phyloP scores from a whole-genome alignment of 2,329 filamentous ascomycete species.

The Aspergillus aculeatus region DNA sequence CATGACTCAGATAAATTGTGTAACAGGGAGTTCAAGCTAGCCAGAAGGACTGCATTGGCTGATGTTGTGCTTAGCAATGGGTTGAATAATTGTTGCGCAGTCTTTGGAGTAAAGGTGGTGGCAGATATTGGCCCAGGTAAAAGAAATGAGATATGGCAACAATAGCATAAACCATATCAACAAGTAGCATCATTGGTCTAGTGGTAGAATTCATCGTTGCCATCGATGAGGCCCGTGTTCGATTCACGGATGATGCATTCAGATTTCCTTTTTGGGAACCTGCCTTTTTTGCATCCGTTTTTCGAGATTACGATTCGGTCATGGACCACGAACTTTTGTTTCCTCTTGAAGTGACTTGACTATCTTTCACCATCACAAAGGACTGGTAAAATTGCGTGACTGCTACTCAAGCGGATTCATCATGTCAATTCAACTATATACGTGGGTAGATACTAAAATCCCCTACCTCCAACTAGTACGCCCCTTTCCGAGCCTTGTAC shows the following conservation, averaged over 20 bases:
- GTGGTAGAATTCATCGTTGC: conserved; percentile 47
- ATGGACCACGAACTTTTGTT: too few species aligned
- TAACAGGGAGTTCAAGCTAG: too few species aligned
- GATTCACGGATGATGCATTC: conserved; percentile 44
- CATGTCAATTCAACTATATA: not conserved
- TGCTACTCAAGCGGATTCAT: not conserved
- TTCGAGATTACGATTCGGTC: not conserved
- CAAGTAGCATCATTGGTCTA: conserved; percentile 43
- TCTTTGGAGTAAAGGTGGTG: too few species aligned
- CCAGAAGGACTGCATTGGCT: too few species aligned
- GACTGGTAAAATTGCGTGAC: not conserved
- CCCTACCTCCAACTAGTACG: conserved; percentile 44
- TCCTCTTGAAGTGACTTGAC: not conserved
- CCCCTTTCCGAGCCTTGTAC: conserved; percentile 49
- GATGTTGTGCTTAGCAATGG: too few species aligned
- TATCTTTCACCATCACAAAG: too few species aligned
- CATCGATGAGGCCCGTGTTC: conserved; percentile 48
- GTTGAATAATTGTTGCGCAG: too few species aligned
- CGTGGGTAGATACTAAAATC: not conserved
- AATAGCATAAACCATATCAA: conserved; percentile 1
- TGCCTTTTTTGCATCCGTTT: not conserved
- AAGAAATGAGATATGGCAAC: too few species aligned
- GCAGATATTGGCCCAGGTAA: too few species aligned
- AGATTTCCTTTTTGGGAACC: conserved; percentile 10
- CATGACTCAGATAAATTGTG: too few species aligned